A percentile compares a stretch with the other conserved stretches of the same genome.
Evolutionary conservation across 129 eudicot species (phyloP).

Genomic region (Oenanthe sinensis): DNA sequence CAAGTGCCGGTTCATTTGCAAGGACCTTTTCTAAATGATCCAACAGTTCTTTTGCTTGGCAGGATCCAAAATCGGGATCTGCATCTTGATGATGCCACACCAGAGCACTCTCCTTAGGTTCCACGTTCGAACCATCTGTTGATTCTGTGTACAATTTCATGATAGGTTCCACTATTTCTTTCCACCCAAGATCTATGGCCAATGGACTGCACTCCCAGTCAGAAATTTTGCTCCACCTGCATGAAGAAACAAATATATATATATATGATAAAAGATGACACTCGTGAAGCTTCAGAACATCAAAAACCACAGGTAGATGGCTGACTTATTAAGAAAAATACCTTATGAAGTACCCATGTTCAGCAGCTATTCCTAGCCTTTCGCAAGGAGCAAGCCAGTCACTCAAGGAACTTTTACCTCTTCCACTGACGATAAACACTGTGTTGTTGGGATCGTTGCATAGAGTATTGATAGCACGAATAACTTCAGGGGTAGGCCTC

Average conservation of each 20-base stretch:
- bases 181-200: constrained; percentile 57
- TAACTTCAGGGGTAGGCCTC: constrained; percentile 48
- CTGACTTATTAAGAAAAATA: constrained; percentile 8
- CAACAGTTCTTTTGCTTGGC: constrained; percentile 74
- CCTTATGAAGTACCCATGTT: constrained; percentile 76
- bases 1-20: constrained; percentile 66
- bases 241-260: not conserved
- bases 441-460: constrained; percentile 68
- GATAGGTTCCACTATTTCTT: constrained; percentile 61
- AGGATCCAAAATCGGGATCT: constrained; percentile 74
- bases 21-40: constrained; percentile 75
- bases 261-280: not conserved
- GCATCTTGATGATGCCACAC: constrained; percentile 91
- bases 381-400: constrained; percentile 72
- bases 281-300: not conserved
- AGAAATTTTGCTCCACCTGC: constrained; percentile 48
- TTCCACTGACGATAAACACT: constrained; percentile 67
- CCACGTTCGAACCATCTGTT: constrained; percentile 71
- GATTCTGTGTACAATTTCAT: constrained; percentile 67
- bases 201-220: constrained; percentile 49
- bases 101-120: constrained; percentile 58
- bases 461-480: constrained; percentile 36
- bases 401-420: constrained; percentile 45
- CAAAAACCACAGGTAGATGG: not conserved
- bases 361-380: constrained; percentile 68